A percentile compares a stretch with the other conserved stretches of the same genome.
These are phyloP conservation scores for Noccaea caerulescens DNA, from an alignment of 345 rosid genomes.

Conservation along the genomic window DNA sequence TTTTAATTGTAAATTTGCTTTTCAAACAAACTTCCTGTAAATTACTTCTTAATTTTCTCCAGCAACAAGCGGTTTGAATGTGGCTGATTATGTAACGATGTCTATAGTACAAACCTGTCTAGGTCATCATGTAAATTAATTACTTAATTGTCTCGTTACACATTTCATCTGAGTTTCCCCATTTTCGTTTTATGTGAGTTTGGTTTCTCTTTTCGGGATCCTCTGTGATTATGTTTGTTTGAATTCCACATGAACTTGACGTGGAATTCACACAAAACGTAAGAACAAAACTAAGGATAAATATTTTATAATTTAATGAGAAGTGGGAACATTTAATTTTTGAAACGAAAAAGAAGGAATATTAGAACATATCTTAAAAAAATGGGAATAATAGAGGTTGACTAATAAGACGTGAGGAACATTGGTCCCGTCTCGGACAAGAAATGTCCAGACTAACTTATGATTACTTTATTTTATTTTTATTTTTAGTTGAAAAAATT, in stretches of 20 bases:
- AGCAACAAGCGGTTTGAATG: neutral
- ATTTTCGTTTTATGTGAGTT: neutral
- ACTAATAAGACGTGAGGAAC: slow-evolving; percentile 4
- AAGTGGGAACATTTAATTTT: neutral
- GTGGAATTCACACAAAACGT: neutral
- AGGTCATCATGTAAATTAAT: neutral
- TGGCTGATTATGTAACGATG: neutral
- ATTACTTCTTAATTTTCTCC: neutral
- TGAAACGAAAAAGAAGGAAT: neutral
- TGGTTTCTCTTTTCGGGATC: neutral
- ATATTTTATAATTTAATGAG: no score
- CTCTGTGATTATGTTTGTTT: neutral
- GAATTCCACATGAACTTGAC: neutral
- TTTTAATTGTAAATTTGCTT: neutral
- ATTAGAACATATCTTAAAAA: neutral
- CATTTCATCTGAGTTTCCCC: neutral
- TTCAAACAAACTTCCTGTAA: neutral
- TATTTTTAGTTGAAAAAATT: no score
- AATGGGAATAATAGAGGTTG: neutral
- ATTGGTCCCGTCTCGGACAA: slow-evolving; percentile 17
- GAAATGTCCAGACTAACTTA: slow-evolving; percentile 1
- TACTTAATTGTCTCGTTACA: neutral
- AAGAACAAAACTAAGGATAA: no score
- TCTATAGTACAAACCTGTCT: neutral
- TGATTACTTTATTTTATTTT: no score